phyloP scores from a whole-genome alignment of 495 filamentous ascomycete genomes.

The Lophium mytilinum region DNA sequence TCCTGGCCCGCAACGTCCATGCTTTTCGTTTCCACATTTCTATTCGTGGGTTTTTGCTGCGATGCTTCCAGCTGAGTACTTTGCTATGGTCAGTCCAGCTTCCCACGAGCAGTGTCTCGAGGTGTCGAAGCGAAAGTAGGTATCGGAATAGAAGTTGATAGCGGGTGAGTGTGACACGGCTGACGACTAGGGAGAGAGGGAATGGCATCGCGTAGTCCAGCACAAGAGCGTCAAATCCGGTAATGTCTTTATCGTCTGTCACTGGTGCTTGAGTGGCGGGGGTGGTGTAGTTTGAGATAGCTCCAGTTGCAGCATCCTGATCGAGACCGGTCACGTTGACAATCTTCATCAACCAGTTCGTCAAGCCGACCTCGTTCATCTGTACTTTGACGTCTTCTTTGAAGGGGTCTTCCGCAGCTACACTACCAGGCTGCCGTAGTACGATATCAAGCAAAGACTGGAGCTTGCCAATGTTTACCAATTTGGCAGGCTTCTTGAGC shows the following conservation, averaged over 20 bases:
- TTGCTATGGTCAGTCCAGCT: slow-evolving; percentile 88
- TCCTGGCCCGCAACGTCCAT: slow-evolving; percentile 84
- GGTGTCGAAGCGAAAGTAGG: slow-evolving; percentile 75
- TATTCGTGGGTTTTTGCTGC: slow-evolving; percentile 60
- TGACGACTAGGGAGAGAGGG: slow-evolving; percentile 92
- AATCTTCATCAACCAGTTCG: slow-evolving; percentile 88
- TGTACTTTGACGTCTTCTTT: slow-evolving; percentile 96
- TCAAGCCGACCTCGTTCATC: slow-evolving; percentile 91
- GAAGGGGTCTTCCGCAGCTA: slow-evolving; percentile 89
- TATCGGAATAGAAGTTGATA: slow-evolving; percentile 97
- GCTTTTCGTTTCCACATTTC: slow-evolving; percentile 90
- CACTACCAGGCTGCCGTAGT: slow-evolving; percentile 85
- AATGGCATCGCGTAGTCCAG: slow-evolving; percentile 93
- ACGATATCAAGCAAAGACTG: slow-evolving; percentile 93
- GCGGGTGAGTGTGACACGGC: slow-evolving; percentile 86
- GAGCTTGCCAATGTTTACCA: slow-evolving; percentile 83
- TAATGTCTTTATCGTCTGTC: slow-evolving; percentile 69
- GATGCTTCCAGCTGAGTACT: slow-evolving; percentile 74
- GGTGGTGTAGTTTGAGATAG: slow-evolving; percentile 45
- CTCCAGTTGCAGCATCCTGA: slow-evolving; percentile 55
- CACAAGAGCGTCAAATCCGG: slow-evolving; percentile 83
- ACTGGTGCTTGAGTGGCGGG: slow-evolving; percentile 46
- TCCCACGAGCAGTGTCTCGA: slow-evolving; percentile 73
- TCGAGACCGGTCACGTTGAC: slow-evolving; percentile 93
- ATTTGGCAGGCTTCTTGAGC: slow-evolving; percentile 75